Evolutionary conservation across 495 filamentous ascomycete genomes (phyloP).

Genomic region (Talaromyces adpressus): DNA sequence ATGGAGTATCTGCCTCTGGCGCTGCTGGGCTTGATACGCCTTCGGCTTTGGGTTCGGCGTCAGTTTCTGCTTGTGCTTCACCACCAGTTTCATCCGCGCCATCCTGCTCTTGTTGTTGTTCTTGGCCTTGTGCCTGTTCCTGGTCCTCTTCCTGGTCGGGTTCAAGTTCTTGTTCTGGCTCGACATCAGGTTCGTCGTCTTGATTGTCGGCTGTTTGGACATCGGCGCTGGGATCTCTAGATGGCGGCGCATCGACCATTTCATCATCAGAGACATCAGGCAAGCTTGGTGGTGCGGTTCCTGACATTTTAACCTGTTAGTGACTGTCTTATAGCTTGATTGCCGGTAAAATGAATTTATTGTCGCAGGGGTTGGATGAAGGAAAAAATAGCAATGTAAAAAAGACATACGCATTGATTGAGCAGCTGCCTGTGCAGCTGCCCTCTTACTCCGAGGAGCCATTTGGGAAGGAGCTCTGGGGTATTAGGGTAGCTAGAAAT

Average conservation of each 20-base stretch:
- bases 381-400: neutral
- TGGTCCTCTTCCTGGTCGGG: neutral
- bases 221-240: slow-evolving; percentile 29
- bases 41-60: slow-evolving; percentile 18
- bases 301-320: slow-evolving; percentile 17
- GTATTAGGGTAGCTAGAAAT: neutral
- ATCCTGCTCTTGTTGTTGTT: slow-evolving; percentile 11
- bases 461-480: slow-evolving; percentile 17
- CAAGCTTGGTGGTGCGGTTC: slow-evolving; percentile 35
- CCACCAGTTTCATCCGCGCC: slow-evolving; percentile 5
- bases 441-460: slow-evolving; percentile 40
- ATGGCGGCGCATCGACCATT: slow-evolving; percentile 35
- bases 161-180: slow-evolving; percentile 10
- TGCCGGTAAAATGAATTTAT: neutral
- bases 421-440: slow-evolving; percentile 43
- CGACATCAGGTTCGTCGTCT: slow-evolving; percentile 18
- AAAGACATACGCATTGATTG: slow-evolving; percentile 36
- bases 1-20: slow-evolving; percentile 28
- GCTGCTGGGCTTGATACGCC: slow-evolving; percentile 29
- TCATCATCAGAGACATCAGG: slow-evolving; percentile 44
- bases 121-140: slow-evolving; percentile 12
- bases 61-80: slow-evolving; percentile 21
- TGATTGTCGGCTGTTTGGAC: slow-evolving; percentile 24
- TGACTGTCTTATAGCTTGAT: neutral
- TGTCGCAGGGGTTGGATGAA: neutral